Conservation (phyloP, 768 basidiomycete species). For the Podaxis rugospora region DNA sequence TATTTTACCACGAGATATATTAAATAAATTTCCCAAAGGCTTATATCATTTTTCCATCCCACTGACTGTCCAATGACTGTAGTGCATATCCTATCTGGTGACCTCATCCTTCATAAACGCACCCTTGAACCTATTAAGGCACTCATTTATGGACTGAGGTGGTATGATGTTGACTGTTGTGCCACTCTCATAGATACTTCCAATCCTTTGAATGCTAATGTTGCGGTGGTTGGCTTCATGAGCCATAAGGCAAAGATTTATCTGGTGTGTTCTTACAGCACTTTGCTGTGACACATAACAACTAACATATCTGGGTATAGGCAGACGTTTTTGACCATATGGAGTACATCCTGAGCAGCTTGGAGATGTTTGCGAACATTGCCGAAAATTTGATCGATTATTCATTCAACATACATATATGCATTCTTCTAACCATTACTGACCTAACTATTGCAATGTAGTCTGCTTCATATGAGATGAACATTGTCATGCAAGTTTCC, state of each 20-base stretch:
- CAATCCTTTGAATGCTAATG: constrained; percentile 28
- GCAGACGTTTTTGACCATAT: constrained; percentile 77
- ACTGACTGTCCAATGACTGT: no score
- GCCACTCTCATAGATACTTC: constrained; percentile 50
- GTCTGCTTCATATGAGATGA: constrained; percentile 75
- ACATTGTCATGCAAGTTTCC: constrained; percentile 58
- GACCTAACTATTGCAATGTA: constrained; percentile 20
- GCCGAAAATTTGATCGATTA: constrained; percentile 70
- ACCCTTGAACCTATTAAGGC: constrained; percentile 70
- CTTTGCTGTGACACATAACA: neutral
- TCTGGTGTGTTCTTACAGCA: constrained; percentile 34
- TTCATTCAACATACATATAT: constrained; percentile 60
- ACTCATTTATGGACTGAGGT: constrained; percentile 61
- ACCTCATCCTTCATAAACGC: constrained; percentile 69
- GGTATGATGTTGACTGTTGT: constrained; percentile 67
- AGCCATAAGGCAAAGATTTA: constrained; percentile 68
- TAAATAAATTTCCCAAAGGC: no score
- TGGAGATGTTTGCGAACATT: constrained; percentile 73
- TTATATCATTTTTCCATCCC: no score
- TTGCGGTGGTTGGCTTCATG: constrained; percentile 55
- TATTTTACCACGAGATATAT: no score
- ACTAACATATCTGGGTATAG: constrained; percentile 23
- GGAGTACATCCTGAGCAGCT: constrained; percentile 62
- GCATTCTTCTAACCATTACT: neutral
- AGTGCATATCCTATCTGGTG: constrained; percentile 76